Evolutionary conservation across 257 asterid species (phyloP), one percentile per base, ranked within the genome.

Genomic region (Nicotiana tabacum): DNA sequence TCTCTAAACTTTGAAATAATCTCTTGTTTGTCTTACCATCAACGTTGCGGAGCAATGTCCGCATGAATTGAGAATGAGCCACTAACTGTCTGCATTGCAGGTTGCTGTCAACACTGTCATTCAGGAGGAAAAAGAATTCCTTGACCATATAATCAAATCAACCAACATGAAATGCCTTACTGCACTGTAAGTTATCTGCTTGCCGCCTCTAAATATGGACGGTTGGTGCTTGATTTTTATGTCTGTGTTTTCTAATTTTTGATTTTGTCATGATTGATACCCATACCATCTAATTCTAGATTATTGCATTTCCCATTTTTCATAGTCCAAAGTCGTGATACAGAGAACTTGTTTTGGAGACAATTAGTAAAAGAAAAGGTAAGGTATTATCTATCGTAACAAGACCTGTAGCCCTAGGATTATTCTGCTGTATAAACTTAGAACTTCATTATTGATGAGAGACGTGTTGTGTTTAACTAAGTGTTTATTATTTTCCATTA

Each of bases 81-180:
- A 66, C 62, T 66, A 66, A 43, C 48, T 12, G 35, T 82, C 68
- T 66, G 55, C 77, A 43, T 84, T 86, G 79, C 93, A 96, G 99
- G 99, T 96, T 87, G 98, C 99, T 77, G 95, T 96, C 30, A 96
- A 96, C 87, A 96, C 99, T 29, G 88, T 92, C 55, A 94, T 96
- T 82, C 90, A 95, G 82, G 92, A 81, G 78, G 99, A 94, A 87
- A 96, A 94, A 88, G 98, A 93, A 84, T 96, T 96, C 69, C 98
- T 96, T 10, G 97, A 92, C 68, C 99, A 96, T 85, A 95, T 96
- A 51, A 92, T 96, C 83, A 93, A 88, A 83, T 94, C 99, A n/a
- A 96, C 99, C 88, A 96, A 96, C 89, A 93, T 96, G 99, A 94
- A 90, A 85, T 96, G 99, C 91, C 90, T 96, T 84, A 94, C 99